Conservation (phyloP, 352 stramenopile genomes). For the Pythium catenulatum region DNA sequence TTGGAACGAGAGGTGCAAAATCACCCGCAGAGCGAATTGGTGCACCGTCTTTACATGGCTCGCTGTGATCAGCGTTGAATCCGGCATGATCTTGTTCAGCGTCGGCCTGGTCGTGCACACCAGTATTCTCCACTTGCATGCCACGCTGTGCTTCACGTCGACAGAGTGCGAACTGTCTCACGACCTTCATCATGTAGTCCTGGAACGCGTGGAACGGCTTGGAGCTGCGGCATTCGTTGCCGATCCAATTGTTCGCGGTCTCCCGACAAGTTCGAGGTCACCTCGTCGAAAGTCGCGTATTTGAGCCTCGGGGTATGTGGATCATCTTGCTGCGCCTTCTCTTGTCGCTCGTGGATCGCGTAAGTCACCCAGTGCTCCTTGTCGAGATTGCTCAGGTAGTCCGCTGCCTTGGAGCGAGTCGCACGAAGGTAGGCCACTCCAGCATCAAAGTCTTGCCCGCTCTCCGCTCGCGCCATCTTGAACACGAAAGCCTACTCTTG, state of each 20-base stretch:
- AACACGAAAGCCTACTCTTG: neutral
- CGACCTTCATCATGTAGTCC: neutral
- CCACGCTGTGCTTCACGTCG: neutral
- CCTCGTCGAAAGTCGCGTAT: slow-evolving; percentile 18
- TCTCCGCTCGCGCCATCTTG: neutral
- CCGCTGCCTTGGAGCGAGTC: neutral
- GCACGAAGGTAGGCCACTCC: neutral
- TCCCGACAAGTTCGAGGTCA: slow-evolving; percentile 31
- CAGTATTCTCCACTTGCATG: too few species aligned
- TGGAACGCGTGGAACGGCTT: slow-evolving; percentile 8
- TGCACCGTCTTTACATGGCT: too few species aligned
- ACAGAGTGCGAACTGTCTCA: neutral
- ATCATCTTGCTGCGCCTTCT: neutral
- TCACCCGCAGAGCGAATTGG: too few species aligned
- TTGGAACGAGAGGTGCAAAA: neutral
- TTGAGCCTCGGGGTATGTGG: neutral
- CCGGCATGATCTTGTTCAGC: too few species aligned
- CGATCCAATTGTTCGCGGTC: slow-evolving; percentile 14
- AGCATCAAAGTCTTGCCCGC: neutral
- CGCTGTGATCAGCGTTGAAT: too few species aligned
- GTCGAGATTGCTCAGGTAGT: neutral
- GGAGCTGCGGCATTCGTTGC: slow-evolving; percentile 1
- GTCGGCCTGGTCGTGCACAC: too few species aligned
- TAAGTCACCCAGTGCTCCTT: slow-evolving; percentile 10
- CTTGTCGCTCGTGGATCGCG: neutral